Percentiles rank a stretch among this genome's conserved stretches.
phyloP scores from a whole-genome alignment of 2,329 filamentous ascomycete species.

The Trichoderma sp. region DNA sequence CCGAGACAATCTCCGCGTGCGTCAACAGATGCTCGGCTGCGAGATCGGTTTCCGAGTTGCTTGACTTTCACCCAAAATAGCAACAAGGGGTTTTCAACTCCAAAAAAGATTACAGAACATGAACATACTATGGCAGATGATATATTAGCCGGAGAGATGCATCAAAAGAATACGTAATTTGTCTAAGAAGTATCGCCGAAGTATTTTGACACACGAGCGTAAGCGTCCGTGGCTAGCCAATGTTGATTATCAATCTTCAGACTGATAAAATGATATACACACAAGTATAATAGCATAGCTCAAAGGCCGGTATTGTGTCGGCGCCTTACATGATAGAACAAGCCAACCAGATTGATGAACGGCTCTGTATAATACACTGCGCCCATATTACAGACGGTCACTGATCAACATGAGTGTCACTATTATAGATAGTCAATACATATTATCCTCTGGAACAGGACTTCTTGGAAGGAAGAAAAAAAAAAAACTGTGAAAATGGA shows the following conservation, averaged over 20 bases:
- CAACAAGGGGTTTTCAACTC: not conserved
- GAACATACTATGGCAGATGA: not conserved
- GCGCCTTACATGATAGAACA: not conserved
- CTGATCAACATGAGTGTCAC: not conserved
- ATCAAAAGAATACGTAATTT: not conserved
- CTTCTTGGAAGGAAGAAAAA: not conserved
- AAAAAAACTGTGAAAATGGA: too few species aligned
- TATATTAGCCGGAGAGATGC: not conserved
- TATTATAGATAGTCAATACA: not conserved
- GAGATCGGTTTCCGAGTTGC: not conserved
- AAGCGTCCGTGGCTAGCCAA: not conserved
- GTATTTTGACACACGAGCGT: not conserved
- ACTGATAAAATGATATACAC: not conserved
- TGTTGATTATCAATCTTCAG: not conserved
- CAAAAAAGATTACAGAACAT: not conserved
- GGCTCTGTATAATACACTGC: not conserved
- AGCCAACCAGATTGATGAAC: not conserved
- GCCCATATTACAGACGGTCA: not conserved
- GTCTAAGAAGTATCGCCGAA: not conserved
- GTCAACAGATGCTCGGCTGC: not conserved
- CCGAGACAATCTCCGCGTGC: not conserved
- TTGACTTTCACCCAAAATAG: not conserved
- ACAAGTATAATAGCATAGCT: not conserved
- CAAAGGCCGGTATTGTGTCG: too few species aligned
- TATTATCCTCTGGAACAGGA: not conserved